Conservation (phyloP, 495 filamentous ascomycete species). For the Echria macrotheca region DNA sequence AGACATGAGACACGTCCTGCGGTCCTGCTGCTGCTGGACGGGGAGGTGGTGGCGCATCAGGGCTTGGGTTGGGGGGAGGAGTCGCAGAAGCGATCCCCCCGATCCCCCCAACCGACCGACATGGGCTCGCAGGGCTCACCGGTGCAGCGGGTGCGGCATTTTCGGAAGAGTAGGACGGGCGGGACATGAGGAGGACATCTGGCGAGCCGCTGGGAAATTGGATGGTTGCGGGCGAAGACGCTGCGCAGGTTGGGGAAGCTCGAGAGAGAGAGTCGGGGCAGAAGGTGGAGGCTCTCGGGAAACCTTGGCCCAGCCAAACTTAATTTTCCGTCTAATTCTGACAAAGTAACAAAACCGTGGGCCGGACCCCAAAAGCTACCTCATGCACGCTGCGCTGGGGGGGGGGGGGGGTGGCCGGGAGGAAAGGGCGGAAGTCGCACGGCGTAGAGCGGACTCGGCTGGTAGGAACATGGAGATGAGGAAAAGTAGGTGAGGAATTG, state of each 20-base stretch:
- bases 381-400: not conserved
- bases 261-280: not conserved
- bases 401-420: not conserved
- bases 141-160: slow-evolving; percentile 46
- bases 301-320: not conserved
- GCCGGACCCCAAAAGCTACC: not conserved
- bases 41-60: slow-evolving; percentile 11
- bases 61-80: slow-evolving; percentile 4
- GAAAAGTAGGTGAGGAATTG: not conserved
- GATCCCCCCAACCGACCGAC: slow-evolving; percentile 20
- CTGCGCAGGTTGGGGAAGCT: slow-evolving; percentile 1
- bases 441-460: slow-evolving; percentile 1
- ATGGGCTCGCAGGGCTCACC: slow-evolving; percentile 36
- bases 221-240: slow-evolving; percentile 1
- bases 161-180: slow-evolving; percentile 36
- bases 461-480: slow-evolving; percentile 3
- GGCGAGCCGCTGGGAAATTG: slow-evolving; percentile 32
- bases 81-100: slow-evolving; percentile 15
- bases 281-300: not conserved
- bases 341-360: not conserved
- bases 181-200: slow-evolving; percentile 50
- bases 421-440: slow-evolving; percentile 1
- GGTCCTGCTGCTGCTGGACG: slow-evolving; percentile 9
- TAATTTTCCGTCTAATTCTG: slow-evolving; percentile 4
- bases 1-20: slow-evolving; percentile 14